A percentile compares a stretch with the other conserved stretches of the same genome.
Evolutionary conservation across 345 rosid species (phyloP).

Genomic region (Pseudoturritis turrita): DNA sequence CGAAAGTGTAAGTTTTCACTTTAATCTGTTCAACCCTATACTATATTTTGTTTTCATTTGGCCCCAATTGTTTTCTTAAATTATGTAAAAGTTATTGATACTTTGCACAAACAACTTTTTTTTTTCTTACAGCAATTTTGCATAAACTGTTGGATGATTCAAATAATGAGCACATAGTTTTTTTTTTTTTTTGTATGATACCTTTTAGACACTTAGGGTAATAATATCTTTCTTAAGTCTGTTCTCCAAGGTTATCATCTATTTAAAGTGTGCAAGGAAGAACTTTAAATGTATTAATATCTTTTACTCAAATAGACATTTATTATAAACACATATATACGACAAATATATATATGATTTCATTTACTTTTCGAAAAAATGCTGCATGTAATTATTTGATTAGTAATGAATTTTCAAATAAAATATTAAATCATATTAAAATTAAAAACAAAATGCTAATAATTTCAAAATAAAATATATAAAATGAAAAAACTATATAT

Average conservation of each 20-base stretch:
- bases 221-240: background rate
- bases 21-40: background rate
- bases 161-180: background rate
- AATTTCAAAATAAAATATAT: no score
- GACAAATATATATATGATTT: no score
- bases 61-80: background rate
- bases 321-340: no score
- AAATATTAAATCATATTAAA: no score
- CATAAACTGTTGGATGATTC: background rate
- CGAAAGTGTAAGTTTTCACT: background rate
- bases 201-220: background rate
- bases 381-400: no score
- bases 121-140: background rate
- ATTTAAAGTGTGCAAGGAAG: constrained; percentile 23
- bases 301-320: background rate
- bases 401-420: no score
- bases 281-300: background rate
- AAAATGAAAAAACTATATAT: no score
- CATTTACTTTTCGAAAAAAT: no score
- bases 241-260: background rate
- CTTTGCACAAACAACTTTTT: background rate
- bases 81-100: background rate
- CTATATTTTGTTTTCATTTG: background rate
- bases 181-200: no score
- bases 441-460: no score